These are phyloP conservation scores for Yamadazyma songkhlaensis DNA, from an alignment of 1,139 yeast genomes.

Conservation along the genomic window DNA sequence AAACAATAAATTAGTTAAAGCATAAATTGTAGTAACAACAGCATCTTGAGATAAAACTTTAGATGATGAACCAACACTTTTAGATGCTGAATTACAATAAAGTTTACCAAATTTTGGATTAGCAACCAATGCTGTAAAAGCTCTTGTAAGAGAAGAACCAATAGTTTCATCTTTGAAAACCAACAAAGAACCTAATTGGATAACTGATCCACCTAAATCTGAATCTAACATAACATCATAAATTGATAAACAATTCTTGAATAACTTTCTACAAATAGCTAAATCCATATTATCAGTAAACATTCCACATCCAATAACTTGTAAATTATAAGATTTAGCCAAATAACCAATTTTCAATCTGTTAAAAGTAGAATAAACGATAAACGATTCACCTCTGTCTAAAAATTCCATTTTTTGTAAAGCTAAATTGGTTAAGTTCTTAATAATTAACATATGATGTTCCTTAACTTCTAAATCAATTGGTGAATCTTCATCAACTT, in stretches of 20 bases:
- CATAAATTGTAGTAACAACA: constrained; percentile 82
- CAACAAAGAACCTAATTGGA: constrained; percentile 55
- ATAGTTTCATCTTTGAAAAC: constrained; percentile 45
- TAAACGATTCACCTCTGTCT: constrained; percentile 44
- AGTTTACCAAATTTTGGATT: constrained; percentile 35
- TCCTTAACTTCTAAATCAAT: constrained; percentile 21
- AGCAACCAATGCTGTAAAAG: constrained; percentile 48
- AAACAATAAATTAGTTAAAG: constrained; percentile 71
- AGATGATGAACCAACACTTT: constrained; percentile 43
- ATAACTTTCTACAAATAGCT: constrained; percentile 30
- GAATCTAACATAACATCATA: constrained; percentile 43
- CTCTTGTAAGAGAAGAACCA: constrained; percentile 47
- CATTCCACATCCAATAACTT: constrained; percentile 44
- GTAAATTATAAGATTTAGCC: constrained; percentile 38
- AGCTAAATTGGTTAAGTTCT: constrained; percentile 32
- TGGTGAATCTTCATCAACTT: constrained; percentile 16
- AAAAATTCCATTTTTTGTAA: constrained; percentile 39
- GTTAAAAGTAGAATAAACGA: constrained; percentile 40
- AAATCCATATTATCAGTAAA: constrained; percentile 38
- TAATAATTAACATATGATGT: constrained; percentile 27
- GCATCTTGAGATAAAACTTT: constrained; percentile 68
- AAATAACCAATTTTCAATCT: constrained; percentile 41
- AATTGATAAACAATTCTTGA: constrained; percentile 39
- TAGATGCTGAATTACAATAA: constrained; percentile 36
- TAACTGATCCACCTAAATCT: constrained; percentile 46